Base-by-base conservation (phyloP, 2,329 filamentous ascomycete genomes). In the Phaeophleospora eucalypticola region DNA sequence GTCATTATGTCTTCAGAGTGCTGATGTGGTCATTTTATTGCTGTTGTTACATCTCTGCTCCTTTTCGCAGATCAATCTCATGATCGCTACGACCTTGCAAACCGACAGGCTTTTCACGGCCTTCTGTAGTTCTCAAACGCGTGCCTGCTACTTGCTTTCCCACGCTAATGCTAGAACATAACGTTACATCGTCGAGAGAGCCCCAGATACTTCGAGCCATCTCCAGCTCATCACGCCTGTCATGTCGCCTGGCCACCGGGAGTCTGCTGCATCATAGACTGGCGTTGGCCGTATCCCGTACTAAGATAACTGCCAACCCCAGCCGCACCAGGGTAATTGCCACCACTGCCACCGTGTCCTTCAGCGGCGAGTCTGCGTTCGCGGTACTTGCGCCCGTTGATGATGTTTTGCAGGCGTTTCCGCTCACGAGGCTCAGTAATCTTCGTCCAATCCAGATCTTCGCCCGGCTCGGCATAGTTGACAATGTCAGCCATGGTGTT, bases 341-440 rank as follows among this genome's bases (percentile, higher is more conserved):
- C 62, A 21, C 63, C 63, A 51, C 56, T 60, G 3, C 62, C 63
- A 6, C 60, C 59, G 27, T 63, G 59, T 1, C 63, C 64, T 48
- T 67, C 64, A 16, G 64, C 63, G 2, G 64, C 64, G 14, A 68
- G 51, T 33, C 65, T 51, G 8, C 65, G 54, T 54, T 68, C 65
- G 15, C 65, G 60, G 43, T 68, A 68, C 55, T 68, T 68, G 9
- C 65, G 57, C n/a, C 65, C 65, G 43, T 68, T 68, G 56, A 68
- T 68, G 41, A 68, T 68, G 29, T 68, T 68, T 51, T 68, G 65
- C 43, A 68, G 39, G 4, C 65, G 58, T 43, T 68, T 68, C 14
- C 65, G 56, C 51, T 68, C 65, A 4, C 65, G 51, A 6, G 65
- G 63, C 45, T 68, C 65, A 2, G 59, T 63, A 42, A 68, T 58